These are phyloP conservation scores for Biscutella laevigata DNA, from an alignment of 441 rosid genomes.

Conservation along the genomic window DNA sequence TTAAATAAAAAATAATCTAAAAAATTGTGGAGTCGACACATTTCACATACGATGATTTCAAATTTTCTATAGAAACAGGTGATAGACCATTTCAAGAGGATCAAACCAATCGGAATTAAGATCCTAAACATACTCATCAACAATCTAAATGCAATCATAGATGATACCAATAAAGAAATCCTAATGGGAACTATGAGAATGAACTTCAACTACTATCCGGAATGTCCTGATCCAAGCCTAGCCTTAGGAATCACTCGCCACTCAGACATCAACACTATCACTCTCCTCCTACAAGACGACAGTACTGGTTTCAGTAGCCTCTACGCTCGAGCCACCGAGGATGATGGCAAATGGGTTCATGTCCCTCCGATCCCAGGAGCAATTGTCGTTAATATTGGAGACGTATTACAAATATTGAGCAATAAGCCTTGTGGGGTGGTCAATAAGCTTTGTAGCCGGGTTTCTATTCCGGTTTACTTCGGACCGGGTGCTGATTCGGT, in stretches of 20 bases:
- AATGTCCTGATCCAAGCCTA: slow-evolving; percentile 40
- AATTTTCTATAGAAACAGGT: no score
- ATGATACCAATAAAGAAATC: slow-evolving; percentile 11
- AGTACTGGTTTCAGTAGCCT: slow-evolving; percentile 33
- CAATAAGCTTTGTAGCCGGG: slow-evolving; percentile 24
- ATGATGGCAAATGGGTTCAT: slow-evolving; percentile 29
- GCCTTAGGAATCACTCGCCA: slow-evolving; percentile 40
- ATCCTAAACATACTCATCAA: slow-evolving; percentile 30
- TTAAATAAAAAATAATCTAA: no score
- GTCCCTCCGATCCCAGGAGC: slow-evolving; percentile 34
- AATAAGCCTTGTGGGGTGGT: slow-evolving; percentile 39
- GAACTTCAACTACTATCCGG: slow-evolving; percentile 34
- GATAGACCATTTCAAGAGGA: slow-evolving; percentile 32
- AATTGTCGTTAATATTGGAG: slow-evolving; percentile 38
- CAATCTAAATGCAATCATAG: slow-evolving; percentile 27
- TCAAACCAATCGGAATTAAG: slow-evolving; percentile 27
- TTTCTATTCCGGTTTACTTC: slow-evolving; percentile 34
- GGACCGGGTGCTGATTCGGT: slow-evolving; percentile 29
- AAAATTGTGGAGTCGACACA: no score
- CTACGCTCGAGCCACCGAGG: slow-evolving; percentile 27
- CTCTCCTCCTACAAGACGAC: slow-evolving; percentile 45
- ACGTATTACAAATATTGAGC: slow-evolving; percentile 41
- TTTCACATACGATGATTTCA: no score
- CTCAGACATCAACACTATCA: slow-evolving; percentile 41
- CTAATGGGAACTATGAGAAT: slow-evolving; percentile 30